These are phyloP conservation scores for Ottelia alismoides DNA, from an alignment of 106 monocot genomes.

Conservation along the genomic window DNA sequence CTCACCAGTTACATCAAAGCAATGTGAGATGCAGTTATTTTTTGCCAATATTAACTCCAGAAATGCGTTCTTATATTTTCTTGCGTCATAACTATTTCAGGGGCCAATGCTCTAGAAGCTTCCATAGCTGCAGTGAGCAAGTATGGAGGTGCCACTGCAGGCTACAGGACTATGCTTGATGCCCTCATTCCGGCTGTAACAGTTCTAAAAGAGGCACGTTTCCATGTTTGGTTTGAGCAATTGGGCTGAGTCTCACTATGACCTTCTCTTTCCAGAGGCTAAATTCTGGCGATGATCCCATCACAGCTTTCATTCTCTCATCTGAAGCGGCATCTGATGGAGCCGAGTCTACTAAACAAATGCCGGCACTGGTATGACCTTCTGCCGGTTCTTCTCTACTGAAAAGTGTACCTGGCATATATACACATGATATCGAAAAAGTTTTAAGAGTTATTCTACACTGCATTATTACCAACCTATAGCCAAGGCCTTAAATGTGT, in stretches of 20 bases:
- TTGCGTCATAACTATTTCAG: slow-evolving; percentile 21
- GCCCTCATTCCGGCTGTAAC: slow-evolving; percentile 77
- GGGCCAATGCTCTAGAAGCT: slow-evolving; percentile 74
- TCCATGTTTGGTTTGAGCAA: too few species aligned
- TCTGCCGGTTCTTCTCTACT: neutral
- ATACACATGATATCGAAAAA: neutral
- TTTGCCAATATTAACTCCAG: neutral
- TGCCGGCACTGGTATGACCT: slow-evolving; percentile 61
- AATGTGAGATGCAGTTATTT: slow-evolving; percentile 35
- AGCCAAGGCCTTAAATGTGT: neutral
- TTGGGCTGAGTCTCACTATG: neutral
- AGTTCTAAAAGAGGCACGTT: slow-evolving; percentile 54
- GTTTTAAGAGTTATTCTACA: neutral
- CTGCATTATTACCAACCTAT: neutral
- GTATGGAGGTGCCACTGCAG: slow-evolving; percentile 83
- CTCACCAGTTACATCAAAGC: slow-evolving; percentile 30
- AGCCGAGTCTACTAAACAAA: slow-evolving; percentile 76
- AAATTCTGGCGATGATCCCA: slow-evolving; percentile 53
- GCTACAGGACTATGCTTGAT: slow-evolving; percentile 93
- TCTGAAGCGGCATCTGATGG: slow-evolving; percentile 72
- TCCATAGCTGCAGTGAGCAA: slow-evolving; percentile 79
- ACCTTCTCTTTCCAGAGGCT: slow-evolving; percentile 35
- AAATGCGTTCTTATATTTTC: neutral
- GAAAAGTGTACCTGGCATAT: neutral
- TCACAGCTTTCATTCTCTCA: slow-evolving; percentile 53